These are phyloP conservation scores for Musa itinerans DNA, from an alignment of 176 grass and related monocot genomes.

Conservation along the genomic window DNA sequence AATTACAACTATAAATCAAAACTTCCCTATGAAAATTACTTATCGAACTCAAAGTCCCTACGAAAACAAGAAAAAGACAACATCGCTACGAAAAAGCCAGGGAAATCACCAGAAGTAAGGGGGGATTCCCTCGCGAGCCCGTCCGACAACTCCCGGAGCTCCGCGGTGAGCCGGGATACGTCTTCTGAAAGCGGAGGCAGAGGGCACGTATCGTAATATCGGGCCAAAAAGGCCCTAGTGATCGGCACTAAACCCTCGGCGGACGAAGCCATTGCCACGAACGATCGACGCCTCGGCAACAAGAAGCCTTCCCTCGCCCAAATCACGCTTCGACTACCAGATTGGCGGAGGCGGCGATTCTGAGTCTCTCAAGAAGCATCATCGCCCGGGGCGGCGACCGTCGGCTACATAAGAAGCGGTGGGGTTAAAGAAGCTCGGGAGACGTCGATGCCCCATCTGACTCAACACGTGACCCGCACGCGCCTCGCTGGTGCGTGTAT, in stretches of 20 bases:
- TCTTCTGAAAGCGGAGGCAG: conserved; percentile 38
- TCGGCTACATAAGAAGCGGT: neutral
- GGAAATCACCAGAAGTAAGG: conserved; percentile 37
- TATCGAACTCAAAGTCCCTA: neutral
- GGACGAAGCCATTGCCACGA: conserved; percentile 42
- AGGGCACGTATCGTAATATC: conserved; percentile 85
- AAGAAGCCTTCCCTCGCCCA: neutral
- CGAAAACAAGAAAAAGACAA: conserved; percentile 3
- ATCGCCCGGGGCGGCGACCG: neutral
- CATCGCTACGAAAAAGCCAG: neutral
- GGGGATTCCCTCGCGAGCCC: conserved; percentile 36
- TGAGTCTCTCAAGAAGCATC: neutral
- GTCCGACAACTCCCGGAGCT: conserved; percentile 39
- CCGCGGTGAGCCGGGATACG: conserved; percentile 29
- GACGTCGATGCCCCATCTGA: neutral
- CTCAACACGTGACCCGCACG: neutral
- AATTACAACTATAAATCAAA: neutral
- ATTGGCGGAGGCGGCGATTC: too few species aligned
- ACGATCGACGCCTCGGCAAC: neutral
- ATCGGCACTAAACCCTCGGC: conserved; percentile 74
- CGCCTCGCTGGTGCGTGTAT: neutral
- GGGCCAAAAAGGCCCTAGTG: conserved; percentile 71
- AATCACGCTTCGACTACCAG: neutral
- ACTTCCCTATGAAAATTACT: neutral
- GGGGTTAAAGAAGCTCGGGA: neutral